phyloP scores from a whole-genome alignment of 495 filamentous ascomycete genomes.

The Lasiosphaeriaceae sp. region DNA sequence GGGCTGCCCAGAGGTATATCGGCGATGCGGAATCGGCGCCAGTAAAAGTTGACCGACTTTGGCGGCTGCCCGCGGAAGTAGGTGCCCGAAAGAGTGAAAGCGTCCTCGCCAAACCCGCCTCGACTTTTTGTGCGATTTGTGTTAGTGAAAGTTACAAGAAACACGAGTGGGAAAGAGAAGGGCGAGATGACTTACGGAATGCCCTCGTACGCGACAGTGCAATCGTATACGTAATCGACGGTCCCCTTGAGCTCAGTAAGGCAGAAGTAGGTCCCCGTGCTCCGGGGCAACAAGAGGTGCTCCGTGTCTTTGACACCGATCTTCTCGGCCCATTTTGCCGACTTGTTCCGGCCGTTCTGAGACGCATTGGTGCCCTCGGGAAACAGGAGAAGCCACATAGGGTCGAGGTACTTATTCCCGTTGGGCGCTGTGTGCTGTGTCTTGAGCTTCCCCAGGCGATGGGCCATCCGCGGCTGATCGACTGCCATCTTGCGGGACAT shows the following conservation, averaged over 20 bases:
- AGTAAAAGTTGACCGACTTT: constrained; percentile 82
- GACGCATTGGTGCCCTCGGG: constrained; percentile 80
- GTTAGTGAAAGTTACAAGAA: not conserved
- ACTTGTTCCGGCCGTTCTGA: constrained; percentile 58
- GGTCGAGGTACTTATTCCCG: constrained; percentile 53
- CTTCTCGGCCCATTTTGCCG: constrained; percentile 67
- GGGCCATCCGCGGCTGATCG: constrained; percentile 65
- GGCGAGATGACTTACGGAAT: constrained; percentile 54
- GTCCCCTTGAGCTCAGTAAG: constrained; percentile 66
- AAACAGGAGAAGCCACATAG: constrained; percentile 85
- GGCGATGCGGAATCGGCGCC: constrained; percentile 64
- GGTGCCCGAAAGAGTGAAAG: constrained; percentile 67
- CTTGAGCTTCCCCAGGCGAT: constrained; percentile 67
- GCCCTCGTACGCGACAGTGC: constrained; percentile 81
- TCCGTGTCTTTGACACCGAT: constrained; percentile 59
- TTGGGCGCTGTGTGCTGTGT: constrained; percentile 47
- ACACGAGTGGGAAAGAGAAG: not conserved
- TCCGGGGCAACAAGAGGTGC: constrained; percentile 69
- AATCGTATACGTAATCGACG: constrained; percentile 79
- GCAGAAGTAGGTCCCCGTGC: constrained; percentile 72
- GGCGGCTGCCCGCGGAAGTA: constrained; percentile 76
- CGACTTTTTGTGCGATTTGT: constrained; percentile 39
- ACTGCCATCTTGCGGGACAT: constrained; percentile 78
- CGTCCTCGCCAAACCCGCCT: constrained; percentile 68
- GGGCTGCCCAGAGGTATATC: constrained; percentile 63